Conservation (phyloP, 2,329 filamentous ascomycete genomes). For the Aspergillus brasiliensis region DNA sequence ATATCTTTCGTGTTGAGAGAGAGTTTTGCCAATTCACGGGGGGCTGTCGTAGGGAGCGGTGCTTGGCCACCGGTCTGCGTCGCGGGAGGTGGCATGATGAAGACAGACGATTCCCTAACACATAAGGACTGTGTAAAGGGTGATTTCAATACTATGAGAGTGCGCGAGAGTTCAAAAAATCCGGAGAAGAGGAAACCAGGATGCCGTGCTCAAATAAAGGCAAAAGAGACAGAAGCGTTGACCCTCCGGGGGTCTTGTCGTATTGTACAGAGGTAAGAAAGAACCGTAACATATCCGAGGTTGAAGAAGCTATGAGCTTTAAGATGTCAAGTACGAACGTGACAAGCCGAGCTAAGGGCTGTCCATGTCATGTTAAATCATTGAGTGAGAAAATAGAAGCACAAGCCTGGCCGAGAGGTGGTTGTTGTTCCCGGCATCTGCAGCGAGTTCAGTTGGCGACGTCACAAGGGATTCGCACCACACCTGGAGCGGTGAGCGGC, state of each 20-base stretch:
- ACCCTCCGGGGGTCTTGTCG: slow-evolving; percentile 31
- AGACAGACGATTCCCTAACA: slow-evolving; percentile 14
- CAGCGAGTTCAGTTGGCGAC: slow-evolving; percentile 15
- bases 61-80: slow-evolving; percentile 28
- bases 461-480: slow-evolving; percentile 18
- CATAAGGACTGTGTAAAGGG: slow-evolving; percentile 1
- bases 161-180: not conserved
- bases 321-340: not conserved
- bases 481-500: slow-evolving; percentile 13
- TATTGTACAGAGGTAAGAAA: slow-evolving; percentile 25
- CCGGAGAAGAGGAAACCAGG: slow-evolving; percentile 1
- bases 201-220: slow-evolving; percentile 24
- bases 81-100: slow-evolving; percentile 20
- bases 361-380: slow-evolving; percentile 11
- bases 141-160: slow-evolving; percentile 11
- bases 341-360: slow-evolving; percentile 4
- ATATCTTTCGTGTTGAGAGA: slow-evolving; percentile 23
- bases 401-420: not conserved
- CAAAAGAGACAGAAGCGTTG: slow-evolving; percentile 22
- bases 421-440: slow-evolving; percentile 7
- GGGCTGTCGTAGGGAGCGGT: slow-evolving; percentile 23
- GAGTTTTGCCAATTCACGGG: slow-evolving; percentile 32
- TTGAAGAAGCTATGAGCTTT: slow-evolving; percentile 11
- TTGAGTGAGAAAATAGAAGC: slow-evolving; percentile 4
- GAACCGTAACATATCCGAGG: slow-evolving; percentile 31